Base-by-base conservation (phyloP, 148 eudicot species). In the Limonium bicolor region DNA sequence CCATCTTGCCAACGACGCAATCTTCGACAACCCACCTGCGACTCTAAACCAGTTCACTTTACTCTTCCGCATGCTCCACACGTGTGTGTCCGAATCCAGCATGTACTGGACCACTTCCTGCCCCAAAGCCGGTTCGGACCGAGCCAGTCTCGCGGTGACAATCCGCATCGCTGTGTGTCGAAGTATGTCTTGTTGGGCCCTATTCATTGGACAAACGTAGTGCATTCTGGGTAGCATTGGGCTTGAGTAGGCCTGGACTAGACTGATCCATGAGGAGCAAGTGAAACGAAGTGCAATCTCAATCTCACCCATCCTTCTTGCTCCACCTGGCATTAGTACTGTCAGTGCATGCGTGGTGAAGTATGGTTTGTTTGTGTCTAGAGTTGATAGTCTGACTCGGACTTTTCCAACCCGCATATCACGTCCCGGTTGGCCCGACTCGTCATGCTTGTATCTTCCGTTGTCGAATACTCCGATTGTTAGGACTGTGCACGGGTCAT, bases 201-300 rank as follows among this genome's bases (percentile, higher is more conserved):
- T 71, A 1, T 88, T 80, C 27, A 86, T 41, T 1, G 94, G 96
- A 27, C 74, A 56, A 4, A 78, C 76, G 36, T 86, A 86, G 35
- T 86, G 96, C 96, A 82, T 86, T 46, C 85, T 67, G 5, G 96
- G 96, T 19, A 86, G 56, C 79, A 76, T 73, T 1, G 96, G 96
- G 46, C 57, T 73, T 22, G 77, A 56, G 20, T 86, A 86, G 8
- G 80, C 79, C 26, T 82, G 82, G 10, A 86, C 50, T 0, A 86
- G 63, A 24, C 66, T 65, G n/a, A 86, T 61, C 96, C 88, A 82
- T 1, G 96, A 86, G 0, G 82, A 73, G 30, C 96, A 86, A 1
- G 82, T 63, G 54, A 86, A 82, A 18, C 85, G 67, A 2, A 86
- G 55, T 2, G 80, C 72, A 21, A 86, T 69, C 62, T 86, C 88